Evolutionary conservation across 2,329 filamentous ascomycete genomes (phyloP).

Genomic region (Rasamsonia emersonii): DNA sequence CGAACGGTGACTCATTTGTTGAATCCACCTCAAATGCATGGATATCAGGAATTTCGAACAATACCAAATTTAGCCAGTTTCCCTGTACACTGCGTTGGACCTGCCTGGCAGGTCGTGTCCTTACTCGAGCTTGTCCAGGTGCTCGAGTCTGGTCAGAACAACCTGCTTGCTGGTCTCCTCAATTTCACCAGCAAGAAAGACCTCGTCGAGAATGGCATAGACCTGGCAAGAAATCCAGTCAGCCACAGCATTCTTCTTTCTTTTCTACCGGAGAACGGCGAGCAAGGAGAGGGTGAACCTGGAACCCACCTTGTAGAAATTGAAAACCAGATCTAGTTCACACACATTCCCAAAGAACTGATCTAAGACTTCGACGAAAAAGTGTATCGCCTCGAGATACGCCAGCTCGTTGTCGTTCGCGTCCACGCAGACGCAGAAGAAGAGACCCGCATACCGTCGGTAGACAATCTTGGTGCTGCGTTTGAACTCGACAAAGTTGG

Average conservation of each 20-base stretch:
- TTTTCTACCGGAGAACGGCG: no score
- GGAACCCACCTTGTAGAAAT: slow-evolving; percentile 56
- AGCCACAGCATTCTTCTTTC: neutral
- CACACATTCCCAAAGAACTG: slow-evolving; percentile 99
- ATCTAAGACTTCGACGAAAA: slow-evolving; percentile 98
- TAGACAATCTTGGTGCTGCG: slow-evolving; percentile 83
- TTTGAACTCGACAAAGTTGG: slow-evolving; percentile 89
- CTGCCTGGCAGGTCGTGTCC: no score
- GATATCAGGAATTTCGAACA: neutral
- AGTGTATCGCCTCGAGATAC: slow-evolving; percentile 95
- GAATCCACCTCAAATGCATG: slow-evolving; percentile 1
- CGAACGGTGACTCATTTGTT: neutral
- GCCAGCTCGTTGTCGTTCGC: slow-evolving; percentile 98
- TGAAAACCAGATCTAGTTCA: slow-evolving; percentile 81
- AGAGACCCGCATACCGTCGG: slow-evolving; percentile 90
- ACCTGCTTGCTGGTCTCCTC: slow-evolving; percentile 99
- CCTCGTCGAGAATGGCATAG: slow-evolving; percentile 96
- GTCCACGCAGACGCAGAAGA: slow-evolving; percentile 99
- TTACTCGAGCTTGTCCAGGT: slow-evolving; percentile 92
- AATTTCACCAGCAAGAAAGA: slow-evolving; percentile 94
- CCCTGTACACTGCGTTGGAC: no score
- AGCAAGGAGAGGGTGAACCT: no score
- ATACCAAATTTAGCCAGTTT: neutral
- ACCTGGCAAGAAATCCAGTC: slow-evolving; percentile 45
- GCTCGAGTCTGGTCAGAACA: slow-evolving; percentile 84